Percentiles rank a stretch among this genome's conserved stretches.
phyloP scores from a whole-genome alignment of 306 rosid species.

The Vachellia collinsii region DNA sequence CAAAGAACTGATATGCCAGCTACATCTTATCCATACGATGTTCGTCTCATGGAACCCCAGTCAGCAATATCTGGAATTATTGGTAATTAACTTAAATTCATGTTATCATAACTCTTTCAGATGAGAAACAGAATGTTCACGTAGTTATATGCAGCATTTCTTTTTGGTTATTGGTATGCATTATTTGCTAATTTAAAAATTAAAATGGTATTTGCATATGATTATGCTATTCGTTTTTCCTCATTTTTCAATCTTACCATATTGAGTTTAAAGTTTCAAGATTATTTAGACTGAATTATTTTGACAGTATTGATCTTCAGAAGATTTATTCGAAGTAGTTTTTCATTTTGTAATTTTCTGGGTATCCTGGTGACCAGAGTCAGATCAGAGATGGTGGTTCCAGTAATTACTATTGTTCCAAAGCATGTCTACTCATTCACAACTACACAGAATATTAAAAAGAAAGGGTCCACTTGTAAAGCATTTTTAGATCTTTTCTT shows the following conservation, averaged over 20 bases:
- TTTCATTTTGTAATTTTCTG: neutral
- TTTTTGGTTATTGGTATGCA: neutral
- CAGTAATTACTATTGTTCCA: neutral
- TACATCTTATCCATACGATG: slow-evolving; percentile 61
- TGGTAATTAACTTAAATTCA: slow-evolving; percentile 54
- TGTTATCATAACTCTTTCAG: slow-evolving; percentile 19
- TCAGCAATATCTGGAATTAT: slow-evolving; percentile 75
- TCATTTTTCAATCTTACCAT: neutral
- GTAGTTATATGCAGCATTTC: neutral
- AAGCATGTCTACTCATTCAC: neutral
- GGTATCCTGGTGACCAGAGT: neutral
- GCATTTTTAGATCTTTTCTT: neutral
- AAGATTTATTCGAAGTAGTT: neutral
- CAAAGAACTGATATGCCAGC: slow-evolving; percentile 31
- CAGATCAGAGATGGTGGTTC: neutral
- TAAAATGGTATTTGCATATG: neutral
- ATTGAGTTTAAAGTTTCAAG: neutral
- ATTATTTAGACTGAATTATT: neutral
- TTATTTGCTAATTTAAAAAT: neutral
- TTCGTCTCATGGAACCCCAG: slow-evolving; percentile 69
- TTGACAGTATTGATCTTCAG: neutral
- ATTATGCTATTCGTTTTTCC: neutral
- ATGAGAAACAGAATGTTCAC: slow-evolving; percentile 11
- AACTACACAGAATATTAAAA: neutral
- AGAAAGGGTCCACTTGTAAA: neutral